These are phyloP conservation scores for Uncinocarpus reesii DNA, from an alignment of 2,329 filamentous ascomycete species.

Conservation along the genomic window DNA sequence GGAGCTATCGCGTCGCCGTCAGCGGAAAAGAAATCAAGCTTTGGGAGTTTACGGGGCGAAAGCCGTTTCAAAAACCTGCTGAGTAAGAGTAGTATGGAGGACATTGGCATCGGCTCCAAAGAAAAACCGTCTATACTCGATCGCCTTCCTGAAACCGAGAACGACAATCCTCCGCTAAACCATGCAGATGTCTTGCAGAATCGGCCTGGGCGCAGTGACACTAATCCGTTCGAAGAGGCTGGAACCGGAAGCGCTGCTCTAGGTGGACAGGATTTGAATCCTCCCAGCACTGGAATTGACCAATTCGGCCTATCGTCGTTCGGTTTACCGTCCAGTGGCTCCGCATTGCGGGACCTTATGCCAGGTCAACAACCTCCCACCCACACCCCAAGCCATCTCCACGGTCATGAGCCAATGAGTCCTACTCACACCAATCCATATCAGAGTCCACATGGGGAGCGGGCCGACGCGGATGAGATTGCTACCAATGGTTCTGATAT, in stretches of 20 bases:
- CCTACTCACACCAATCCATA: slow-evolving; percentile 95
- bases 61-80: slow-evolving; percentile 81
- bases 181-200: slow-evolving; percentile 43
- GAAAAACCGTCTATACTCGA: slow-evolving; percentile 48
- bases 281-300: slow-evolving; percentile 38
- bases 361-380: slow-evolving; percentile 50
- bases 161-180: slow-evolving; percentile 40
- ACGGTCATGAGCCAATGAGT: slow-evolving; percentile 61
- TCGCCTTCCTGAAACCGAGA: slow-evolving; percentile 44
- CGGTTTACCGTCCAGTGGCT: slow-evolving; percentile 49
- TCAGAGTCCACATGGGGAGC: slow-evolving; percentile 74
- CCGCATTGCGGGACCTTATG: slow-evolving; percentile 48
- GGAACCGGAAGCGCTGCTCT: slow-evolving; percentile 55
- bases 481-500: slow-evolving; percentile 48
- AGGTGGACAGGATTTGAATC: slow-evolving; percentile 61
- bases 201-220: slow-evolving; percentile 40
- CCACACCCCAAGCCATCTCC: slow-evolving; percentile 42
- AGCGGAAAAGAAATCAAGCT: slow-evolving; percentile 60
- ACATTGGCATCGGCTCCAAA: slow-evolving; percentile 43
- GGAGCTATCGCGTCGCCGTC: slow-evolving; percentile 43
- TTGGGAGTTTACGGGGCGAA: slow-evolving; percentile 59
- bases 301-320: slow-evolving; percentile 51
- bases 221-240: slow-evolving; percentile 44
- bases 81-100: slow-evolving; percentile 64
- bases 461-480: slow-evolving; percentile 50